Percentiles rank a stretch among this genome's conserved stretches.
These are phyloP conservation scores for Globisporangium alternatum DNA, from an alignment of 352 stramenopile genomes.

Conservation along the genomic window DNA sequence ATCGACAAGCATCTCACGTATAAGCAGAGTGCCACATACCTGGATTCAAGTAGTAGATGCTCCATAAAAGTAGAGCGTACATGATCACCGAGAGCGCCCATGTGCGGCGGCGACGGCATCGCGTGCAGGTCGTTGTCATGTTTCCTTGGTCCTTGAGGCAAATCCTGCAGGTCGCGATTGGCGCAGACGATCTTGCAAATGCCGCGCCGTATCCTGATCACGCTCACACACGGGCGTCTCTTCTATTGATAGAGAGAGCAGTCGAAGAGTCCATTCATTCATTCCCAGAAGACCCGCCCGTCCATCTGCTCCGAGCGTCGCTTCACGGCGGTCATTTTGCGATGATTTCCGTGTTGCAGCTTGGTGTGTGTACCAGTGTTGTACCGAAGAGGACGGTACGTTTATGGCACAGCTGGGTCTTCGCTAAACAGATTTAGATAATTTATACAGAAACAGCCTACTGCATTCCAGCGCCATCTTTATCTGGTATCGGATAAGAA, in stretches of 20 bases:
- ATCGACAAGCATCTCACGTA: background rate
- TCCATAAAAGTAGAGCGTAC: background rate
- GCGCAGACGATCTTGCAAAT: background rate
- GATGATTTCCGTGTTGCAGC: background rate
- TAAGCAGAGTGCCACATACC: background rate
- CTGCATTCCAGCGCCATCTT: too few species aligned
- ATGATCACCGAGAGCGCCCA: background rate
- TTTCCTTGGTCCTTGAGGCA: background rate
- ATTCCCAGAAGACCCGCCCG: background rate
- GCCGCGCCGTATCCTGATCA: background rate
- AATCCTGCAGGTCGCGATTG: background rate
- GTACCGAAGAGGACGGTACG: background rate
- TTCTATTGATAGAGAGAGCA: slow-evolving; percentile 1
- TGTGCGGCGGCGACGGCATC: background rate
- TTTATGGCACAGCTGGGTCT: too few species aligned
- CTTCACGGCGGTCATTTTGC: background rate
- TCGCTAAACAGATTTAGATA: too few species aligned
- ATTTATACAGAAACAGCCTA: too few species aligned
- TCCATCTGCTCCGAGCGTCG: background rate
- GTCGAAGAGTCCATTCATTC: too few species aligned
- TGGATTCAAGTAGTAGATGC: background rate
- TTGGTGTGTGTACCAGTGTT: background rate
- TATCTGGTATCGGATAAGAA: too few species aligned
- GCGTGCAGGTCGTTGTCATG: background rate
- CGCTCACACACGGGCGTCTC: background rate